Percentiles rank a stretch among this genome's conserved stretches.
Evolutionary conservation across 2,329 filamentous ascomycete species (phyloP).

Genomic region (Botrytis galanthina): DNA sequence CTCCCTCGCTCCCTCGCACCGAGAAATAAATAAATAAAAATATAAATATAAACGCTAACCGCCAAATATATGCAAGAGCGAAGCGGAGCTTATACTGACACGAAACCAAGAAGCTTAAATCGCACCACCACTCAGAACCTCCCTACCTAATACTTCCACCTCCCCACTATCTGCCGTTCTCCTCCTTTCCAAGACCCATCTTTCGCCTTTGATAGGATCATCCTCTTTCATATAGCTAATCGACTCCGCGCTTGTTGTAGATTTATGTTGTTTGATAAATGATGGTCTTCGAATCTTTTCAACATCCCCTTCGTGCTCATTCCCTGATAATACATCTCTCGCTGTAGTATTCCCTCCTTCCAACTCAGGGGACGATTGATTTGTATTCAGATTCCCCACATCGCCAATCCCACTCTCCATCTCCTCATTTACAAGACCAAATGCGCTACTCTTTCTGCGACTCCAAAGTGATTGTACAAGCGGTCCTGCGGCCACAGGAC

Average conservation of each 20-base stretch:
- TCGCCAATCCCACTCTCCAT: conserved; percentile 24
- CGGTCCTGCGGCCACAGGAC: conserved; percentile 27
- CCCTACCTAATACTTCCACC: conserved; percentile 62
- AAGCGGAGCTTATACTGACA: background rate
- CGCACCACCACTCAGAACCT: conserved; percentile 43
- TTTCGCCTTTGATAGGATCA: conserved; percentile 54
- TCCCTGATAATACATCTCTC: background rate
- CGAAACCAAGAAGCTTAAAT: background rate
- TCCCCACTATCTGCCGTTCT: conserved; percentile 64
- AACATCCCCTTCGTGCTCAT: conserved; percentile 32
- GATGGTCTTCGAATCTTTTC: conserved; percentile 23
- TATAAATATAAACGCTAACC: background rate
- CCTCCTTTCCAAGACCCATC: conserved; percentile 69
- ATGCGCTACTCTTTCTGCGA: conserved; percentile 14
- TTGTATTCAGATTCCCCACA: background rate
- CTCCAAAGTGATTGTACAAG: background rate
- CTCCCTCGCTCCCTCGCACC: background rate
- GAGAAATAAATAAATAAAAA: background rate
- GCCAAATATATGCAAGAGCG: background rate
- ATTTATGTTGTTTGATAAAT: conserved; percentile 42
- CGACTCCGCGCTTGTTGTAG: conserved; percentile 61
- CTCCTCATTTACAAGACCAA: conserved; percentile 20
- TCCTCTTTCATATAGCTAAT: conserved; percentile 65
- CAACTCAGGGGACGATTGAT: conserved; percentile 14
- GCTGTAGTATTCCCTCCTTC: background rate